Conservation (phyloP, 176 grass and related monocot species). For the Urochloa ruziziensis region DNA sequence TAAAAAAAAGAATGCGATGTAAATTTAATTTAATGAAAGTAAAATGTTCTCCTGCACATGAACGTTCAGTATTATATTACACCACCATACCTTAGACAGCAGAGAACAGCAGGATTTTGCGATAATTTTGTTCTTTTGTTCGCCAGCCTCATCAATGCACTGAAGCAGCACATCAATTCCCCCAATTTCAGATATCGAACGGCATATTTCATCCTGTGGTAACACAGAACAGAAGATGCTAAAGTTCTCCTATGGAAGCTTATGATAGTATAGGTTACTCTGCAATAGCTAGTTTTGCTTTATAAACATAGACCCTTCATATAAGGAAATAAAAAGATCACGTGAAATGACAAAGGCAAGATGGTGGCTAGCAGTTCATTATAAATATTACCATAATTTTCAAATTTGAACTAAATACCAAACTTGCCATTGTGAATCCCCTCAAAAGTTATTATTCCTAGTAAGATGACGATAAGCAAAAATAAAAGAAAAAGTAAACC, state of each 20-base stretch:
- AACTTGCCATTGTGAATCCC: background rate
- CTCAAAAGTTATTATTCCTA: background rate
- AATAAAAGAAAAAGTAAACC: background rate
- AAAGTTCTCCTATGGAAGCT: background rate
- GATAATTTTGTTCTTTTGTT: slow-evolving; percentile 55
- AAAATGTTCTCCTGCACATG: slow-evolving; percentile 2
- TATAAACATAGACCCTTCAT: background rate
- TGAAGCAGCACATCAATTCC: slow-evolving; percentile 82
- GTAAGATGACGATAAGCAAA: background rate
- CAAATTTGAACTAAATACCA: background rate
- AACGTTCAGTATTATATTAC: background rate
- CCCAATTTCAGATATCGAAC: slow-evolving; percentile 84
- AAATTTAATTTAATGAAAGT: slow-evolving; percentile 13
- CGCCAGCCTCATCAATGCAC: slow-evolving; percentile 67
- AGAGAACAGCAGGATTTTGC: slow-evolving; percentile 83
- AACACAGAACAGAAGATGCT: slow-evolving; percentile 24
- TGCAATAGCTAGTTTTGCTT: slow-evolving; percentile 8
- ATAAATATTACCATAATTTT: background rate
- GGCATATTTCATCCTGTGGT: slow-evolving; percentile 93
- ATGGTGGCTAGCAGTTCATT: background rate
- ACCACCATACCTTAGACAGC: slow-evolving; percentile 75
- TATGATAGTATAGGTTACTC: background rate
- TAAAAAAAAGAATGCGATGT: slow-evolving; percentile 39
- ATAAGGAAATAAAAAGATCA: background rate
- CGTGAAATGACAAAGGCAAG: background rate